These are phyloP conservation scores for Pleodorina starrii DNA, from an alignment of 139 green algal genomes.

Conservation along the genomic window DNA sequence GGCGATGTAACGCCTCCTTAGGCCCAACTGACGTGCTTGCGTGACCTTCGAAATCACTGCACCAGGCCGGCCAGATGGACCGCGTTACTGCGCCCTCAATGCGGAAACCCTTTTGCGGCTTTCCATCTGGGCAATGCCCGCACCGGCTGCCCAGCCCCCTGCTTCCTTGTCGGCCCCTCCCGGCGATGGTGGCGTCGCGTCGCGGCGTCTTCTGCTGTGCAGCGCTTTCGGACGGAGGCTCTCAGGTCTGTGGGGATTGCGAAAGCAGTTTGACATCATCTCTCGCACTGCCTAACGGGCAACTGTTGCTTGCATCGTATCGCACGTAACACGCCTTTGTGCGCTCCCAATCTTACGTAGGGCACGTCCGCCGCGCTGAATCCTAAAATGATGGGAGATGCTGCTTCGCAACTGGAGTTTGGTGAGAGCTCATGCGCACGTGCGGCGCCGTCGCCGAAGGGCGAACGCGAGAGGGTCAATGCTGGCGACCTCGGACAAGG, in stretches of 20 bases:
- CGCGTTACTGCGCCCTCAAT: neutral
- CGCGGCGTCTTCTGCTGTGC: slow-evolving; percentile 6
- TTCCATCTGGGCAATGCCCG: neutral
- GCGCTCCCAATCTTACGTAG: neutral
- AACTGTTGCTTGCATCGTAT: too few relatives aligned
- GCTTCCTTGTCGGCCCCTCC: neutral
- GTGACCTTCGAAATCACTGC: neutral
- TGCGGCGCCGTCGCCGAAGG: neutral
- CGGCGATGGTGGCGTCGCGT: neutral
- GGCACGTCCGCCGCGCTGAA: slow-evolving; percentile 21
- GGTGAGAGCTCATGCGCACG: neutral
- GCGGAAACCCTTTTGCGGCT: neutral
- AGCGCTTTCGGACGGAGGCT: slow-evolving; percentile 11
- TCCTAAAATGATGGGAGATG: slow-evolving; percentile 6
- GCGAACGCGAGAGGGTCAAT: slow-evolving; percentile 21
- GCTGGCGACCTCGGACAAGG: neutral
- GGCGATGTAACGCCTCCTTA: too few relatives aligned
- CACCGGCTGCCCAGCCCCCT: neutral
- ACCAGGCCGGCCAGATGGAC: slow-evolving; percentile 1
- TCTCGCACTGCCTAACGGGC: too few relatives aligned
- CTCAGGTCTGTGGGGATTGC: neutral
- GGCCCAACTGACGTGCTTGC: too few relatives aligned
- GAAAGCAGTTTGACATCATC: too few relatives aligned
- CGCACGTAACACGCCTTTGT: too few relatives aligned
- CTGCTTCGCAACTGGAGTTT: neutral